Percentiles rank a stretch among this genome's conserved stretches.
Conservation (phyloP, 164 flowering plant genomes). For the Cinnamomum chago region DNA sequence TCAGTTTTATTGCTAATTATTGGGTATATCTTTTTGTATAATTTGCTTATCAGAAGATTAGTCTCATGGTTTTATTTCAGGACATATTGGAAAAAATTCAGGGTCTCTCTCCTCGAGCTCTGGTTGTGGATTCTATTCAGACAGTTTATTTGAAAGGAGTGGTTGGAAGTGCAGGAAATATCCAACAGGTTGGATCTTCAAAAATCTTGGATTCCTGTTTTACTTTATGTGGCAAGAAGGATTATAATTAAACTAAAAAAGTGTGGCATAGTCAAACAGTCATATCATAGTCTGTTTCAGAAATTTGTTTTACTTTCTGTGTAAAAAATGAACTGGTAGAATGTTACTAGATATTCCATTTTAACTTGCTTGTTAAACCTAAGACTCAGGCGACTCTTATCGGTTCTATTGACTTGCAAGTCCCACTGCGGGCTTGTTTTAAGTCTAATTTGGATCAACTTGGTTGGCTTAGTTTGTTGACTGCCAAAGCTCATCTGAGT, state of each 20-base stretch:
- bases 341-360: no score
- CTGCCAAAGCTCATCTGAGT: not conserved
- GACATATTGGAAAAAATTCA: conserved; percentile 70
- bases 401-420: no score
- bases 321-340: not conserved
- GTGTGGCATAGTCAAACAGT: not conserved
- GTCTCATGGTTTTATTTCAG: conserved; percentile 30
- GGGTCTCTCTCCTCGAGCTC: conserved; percentile 59
- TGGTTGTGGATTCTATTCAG: conserved; percentile 93
- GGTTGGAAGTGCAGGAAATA: conserved; percentile 81
- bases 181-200: conserved; percentile 52
- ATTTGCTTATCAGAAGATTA: not conserved
- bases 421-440: no score
- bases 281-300: not conserved
- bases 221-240: not conserved
- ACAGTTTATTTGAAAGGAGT: conserved; percentile 78
- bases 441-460: not conserved
- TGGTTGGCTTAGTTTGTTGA: not conserved
- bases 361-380: no score
- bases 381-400: no score
- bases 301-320: not conserved
- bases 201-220: not conserved
- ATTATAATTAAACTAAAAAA: not conserved
- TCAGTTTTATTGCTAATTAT: not conserved
- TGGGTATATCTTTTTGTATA: not conserved